Evolutionary conservation across 768 basidiomycete species (phyloP).

Genomic region (Chlorophyllum brunneum): DNA sequence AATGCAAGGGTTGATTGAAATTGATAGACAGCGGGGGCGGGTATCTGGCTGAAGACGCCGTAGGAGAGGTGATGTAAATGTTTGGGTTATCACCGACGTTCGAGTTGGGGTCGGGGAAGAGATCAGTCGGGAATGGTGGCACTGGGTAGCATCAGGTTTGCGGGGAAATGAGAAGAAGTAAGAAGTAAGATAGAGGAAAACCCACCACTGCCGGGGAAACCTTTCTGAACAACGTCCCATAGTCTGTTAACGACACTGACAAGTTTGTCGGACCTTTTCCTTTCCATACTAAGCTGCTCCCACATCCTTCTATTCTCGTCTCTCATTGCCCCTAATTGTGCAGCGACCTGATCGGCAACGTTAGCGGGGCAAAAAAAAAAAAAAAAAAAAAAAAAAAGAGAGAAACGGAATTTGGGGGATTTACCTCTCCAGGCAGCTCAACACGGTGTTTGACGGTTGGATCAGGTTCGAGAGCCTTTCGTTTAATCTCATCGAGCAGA

Average conservation of each 20-base stretch:
- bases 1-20: constrained; percentile 34
- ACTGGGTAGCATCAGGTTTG: constrained; percentile 24
- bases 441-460: constrained; percentile 67
- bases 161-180: background rate
- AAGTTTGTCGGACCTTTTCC: constrained; percentile 58
- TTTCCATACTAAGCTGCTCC: constrained; percentile 52
- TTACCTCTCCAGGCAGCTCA: constrained; percentile 78
- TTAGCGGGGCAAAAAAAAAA: constrained; percentile 2
- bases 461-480: constrained; percentile 81
- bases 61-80: constrained; percentile 71
- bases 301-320: constrained; percentile 69
- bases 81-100: constrained; percentile 56
- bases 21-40: constrained; percentile 43
- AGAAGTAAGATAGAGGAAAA: constrained; percentile 15
- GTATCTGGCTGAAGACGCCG: constrained; percentile 35
- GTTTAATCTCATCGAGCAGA: constrained; percentile 80
- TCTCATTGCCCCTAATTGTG: constrained; percentile 64
- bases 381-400: constrained; percentile 2
- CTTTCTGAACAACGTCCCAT: constrained; percentile 58
- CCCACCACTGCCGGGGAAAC: constrained; percentile 52
- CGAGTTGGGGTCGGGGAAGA: constrained; percentile 25
- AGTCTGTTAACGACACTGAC: constrained; percentile 53
- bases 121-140: constrained; percentile 45
- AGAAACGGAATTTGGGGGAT: too few relatives aligned
- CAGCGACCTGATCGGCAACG: constrained; percentile 38